Percentiles rank a stretch among this genome's conserved stretches.
These are phyloP conservation scores for Allantophomopsis lycopodina DNA, from an alignment of 2,329 filamentous ascomycete species.

Conservation along the genomic window DNA sequence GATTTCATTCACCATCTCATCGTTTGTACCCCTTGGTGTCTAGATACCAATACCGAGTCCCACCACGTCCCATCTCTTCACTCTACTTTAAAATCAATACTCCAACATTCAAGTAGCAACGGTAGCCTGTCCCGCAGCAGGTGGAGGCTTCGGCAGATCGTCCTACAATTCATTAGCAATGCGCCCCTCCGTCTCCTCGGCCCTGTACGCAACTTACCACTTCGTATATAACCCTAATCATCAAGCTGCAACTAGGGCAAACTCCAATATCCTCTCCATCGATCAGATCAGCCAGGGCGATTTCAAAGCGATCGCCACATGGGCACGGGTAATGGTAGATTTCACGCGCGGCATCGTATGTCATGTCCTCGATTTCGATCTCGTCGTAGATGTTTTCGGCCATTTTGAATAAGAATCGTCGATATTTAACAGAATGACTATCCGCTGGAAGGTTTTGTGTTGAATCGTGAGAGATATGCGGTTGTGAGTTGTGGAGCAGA, in stretches of 20 bases:
- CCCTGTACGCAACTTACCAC: conserved; percentile 34
- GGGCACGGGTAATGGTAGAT: conserved; percentile 96
- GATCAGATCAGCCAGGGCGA: conserved; percentile 66
- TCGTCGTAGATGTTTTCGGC: conserved; percentile 81
- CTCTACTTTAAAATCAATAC: too few relatives aligned
- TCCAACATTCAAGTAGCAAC: conserved; percentile 21
- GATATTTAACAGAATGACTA: too few relatives aligned
- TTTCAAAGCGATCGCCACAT: conserved; percentile 94
- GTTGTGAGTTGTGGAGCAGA: too few relatives aligned
- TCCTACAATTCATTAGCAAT: conserved; percentile 21
- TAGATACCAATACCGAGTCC: too few relatives aligned
- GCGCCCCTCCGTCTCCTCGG: neutral
- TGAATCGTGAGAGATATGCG: too few relatives aligned
- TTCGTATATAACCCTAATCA: conserved; percentile 93
- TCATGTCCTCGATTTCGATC: conserved; percentile 98
- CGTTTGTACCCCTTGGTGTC: too few relatives aligned
- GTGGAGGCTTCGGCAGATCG: conserved; percentile 30
- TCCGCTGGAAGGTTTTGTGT: too few relatives aligned
- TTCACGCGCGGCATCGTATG: conserved; percentile 66
- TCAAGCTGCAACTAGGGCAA: conserved; percentile 91
- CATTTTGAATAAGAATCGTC: conserved; percentile 23
- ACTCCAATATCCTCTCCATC: conserved; percentile 93
- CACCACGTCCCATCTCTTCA: too few relatives aligned
- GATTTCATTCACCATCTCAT: too few relatives aligned
- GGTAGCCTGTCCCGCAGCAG: conserved; percentile 18